A percentile compares a stretch with the other conserved stretches of the same genome.
Evolutionary conservation across 2,329 filamentous ascomycete genomes (phyloP).

Genomic region (Nemania bipapillata): DNA sequence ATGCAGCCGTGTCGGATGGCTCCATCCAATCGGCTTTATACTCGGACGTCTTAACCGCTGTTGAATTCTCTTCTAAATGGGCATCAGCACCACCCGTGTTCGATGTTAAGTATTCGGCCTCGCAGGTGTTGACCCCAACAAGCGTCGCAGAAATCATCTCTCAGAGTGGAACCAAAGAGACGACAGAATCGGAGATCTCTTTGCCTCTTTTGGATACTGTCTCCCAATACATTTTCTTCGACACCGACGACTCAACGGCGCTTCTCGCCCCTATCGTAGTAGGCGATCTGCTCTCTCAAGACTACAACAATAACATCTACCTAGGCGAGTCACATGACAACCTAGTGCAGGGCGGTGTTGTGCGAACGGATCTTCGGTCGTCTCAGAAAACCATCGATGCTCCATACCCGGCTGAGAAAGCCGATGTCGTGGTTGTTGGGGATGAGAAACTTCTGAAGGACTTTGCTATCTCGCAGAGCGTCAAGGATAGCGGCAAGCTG

Average conservation of each 20-base stretch:
- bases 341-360: slow-evolving; percentile 77
- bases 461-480: slow-evolving; percentile 75
- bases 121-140: slow-evolving; percentile 66
- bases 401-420: slow-evolving; percentile 80
- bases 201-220: slow-evolving; percentile 64
- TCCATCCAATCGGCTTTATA: slow-evolving; percentile 87
- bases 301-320: slow-evolving; percentile 71
- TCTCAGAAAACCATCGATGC: slow-evolving; percentile 86
- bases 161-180: slow-evolving; percentile 63
- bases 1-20: slow-evolving; percentile 76
- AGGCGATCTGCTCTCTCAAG: slow-evolving; percentile 74
- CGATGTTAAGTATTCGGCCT: slow-evolving; percentile 90
- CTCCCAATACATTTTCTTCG: slow-evolving; percentile 94
- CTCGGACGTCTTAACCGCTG: slow-evolving; percentile 86
- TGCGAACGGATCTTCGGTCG: slow-evolving; percentile 85
- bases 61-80: slow-evolving; percentile 80
- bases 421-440: slow-evolving; percentile 81
- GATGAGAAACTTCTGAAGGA: slow-evolving; percentile 82
- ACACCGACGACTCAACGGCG: slow-evolving; percentile 78
- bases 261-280: slow-evolving; percentile 71
- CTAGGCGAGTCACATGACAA: slow-evolving; percentile 72
- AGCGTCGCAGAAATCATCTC: slow-evolving; percentile 64
- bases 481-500: slow-evolving; percentile 77
- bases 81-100: slow-evolving; percentile 71
- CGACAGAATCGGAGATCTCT: slow-evolving; percentile 59